phyloP scores from a whole-genome alignment of 2,329 filamentous ascomycete genomes.

The Eutypella sp. region DNA sequence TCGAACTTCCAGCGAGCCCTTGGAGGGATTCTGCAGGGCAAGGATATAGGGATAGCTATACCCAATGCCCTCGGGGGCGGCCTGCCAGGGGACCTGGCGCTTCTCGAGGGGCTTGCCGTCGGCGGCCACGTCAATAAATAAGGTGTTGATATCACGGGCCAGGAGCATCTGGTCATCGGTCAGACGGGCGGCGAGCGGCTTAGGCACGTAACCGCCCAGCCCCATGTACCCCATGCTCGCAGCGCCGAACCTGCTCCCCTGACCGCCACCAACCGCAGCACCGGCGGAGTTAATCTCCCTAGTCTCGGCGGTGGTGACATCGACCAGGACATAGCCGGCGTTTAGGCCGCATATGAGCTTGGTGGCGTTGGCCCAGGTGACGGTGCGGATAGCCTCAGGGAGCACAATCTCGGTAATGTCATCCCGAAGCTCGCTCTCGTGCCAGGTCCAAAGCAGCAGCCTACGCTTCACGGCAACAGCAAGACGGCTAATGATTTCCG shows the following conservation, averaged over 20 bases:
- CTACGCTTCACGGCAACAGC: conserved; percentile 91
- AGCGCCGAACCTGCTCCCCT: conserved; percentile 73
- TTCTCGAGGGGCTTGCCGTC: conserved; percentile 77
- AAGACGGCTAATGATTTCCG: conserved; percentile 84
- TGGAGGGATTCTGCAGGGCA: conserved; percentile 75
- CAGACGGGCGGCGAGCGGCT: conserved; percentile 78
- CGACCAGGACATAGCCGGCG: conserved; percentile 82
- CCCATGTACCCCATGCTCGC: conserved; percentile 97
- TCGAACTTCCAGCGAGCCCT: conserved; percentile 81
- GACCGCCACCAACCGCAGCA: conserved; percentile 55
- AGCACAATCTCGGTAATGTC: conserved; percentile 74
- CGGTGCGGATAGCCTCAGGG: conserved; percentile 75
- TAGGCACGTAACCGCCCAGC: conserved; percentile 84
- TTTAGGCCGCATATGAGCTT: conserved; percentile 88
- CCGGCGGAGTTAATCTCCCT: conserved; percentile 77
- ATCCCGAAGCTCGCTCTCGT: conserved; percentile 79
- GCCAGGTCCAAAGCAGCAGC: conserved; percentile 90
- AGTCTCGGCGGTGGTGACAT: conserved; percentile 69
- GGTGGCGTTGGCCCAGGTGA: conserved; percentile 87
- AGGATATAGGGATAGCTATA: conserved; percentile 97
- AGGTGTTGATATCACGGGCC: conserved; percentile 95
- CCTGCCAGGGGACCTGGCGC: conserved; percentile 86
- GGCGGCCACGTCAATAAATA: conserved; percentile 84
- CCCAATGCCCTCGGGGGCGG: conserved; percentile 83
- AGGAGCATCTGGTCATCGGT: conserved; percentile 80